phyloP scores from a whole-genome alignment of 2,329 filamentous ascomycete species.

The Fusarium illudens region DNA sequence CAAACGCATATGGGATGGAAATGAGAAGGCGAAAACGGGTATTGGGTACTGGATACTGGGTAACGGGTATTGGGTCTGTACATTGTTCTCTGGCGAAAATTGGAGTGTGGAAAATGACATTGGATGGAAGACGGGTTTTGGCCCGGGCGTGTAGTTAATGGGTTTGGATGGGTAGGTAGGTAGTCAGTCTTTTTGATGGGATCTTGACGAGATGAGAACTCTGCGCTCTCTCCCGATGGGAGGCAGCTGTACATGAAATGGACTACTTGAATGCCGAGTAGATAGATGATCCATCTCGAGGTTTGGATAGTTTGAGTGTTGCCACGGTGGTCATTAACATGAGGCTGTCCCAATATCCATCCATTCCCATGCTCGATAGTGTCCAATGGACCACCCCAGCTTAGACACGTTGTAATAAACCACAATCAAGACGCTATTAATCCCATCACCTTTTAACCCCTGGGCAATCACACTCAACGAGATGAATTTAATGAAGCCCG shows the following conservation, averaged over 20 bases:
- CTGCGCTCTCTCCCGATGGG: conserved; percentile 4
- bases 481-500: conserved; percentile 8
- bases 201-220: conserved; percentile 8
- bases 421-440: background rate
- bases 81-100: conserved; percentile 12
- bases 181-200: background rate
- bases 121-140: background rate
- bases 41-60: conserved; percentile 7
- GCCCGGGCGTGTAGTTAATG: conserved; percentile 11
- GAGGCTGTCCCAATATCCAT: background rate
- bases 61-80: conserved; percentile 19
- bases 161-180: background rate
- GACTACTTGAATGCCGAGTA: background rate
- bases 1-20: conserved; percentile 1
- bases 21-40: background rate
- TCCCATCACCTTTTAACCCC: conserved; percentile 3
- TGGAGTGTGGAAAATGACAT: conserved; percentile 12
- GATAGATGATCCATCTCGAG: background rate
- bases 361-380: background rate
- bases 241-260: conserved; percentile 30
- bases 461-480: conserved; percentile 1
- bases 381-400: background rate
- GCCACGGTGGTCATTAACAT: background rate
- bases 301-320: background rate
- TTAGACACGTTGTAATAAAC: background rate